Conservation (phyloP, 2,329 filamentous ascomycete species). For the Fulvia fulva region DNA sequence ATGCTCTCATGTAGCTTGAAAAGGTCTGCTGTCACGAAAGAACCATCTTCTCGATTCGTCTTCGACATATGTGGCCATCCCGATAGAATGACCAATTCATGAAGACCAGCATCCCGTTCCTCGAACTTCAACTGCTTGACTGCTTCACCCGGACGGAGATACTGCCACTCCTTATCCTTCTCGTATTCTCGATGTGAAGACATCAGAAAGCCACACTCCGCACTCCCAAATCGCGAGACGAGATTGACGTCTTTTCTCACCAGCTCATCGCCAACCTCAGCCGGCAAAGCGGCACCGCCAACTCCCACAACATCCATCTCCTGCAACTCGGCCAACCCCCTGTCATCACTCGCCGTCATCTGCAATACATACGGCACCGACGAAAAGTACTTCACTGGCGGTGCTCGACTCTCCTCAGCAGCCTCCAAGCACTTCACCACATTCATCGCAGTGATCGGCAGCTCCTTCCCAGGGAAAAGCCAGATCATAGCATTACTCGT, state of each 20-base stretch:
- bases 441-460: conserved; percentile 55
- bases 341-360: conserved; percentile 45
- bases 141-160: conserved; percentile 45
- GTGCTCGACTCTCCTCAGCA: conserved; percentile 29
- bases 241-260: conserved; percentile 52
- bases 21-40: conserved; percentile 61
- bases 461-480: conserved; percentile 56
- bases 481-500: conserved; percentile 57
- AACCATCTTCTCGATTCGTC: conserved; percentile 55
- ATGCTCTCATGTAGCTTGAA: conserved; percentile 55
- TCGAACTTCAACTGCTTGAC: conserved; percentile 43
- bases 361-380: conserved; percentile 59
- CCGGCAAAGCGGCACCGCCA: conserved; percentile 57
- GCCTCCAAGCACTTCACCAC: conserved; percentile 47
- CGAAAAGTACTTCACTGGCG: conserved; percentile 55
- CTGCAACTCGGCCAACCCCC: conserved; percentile 43
- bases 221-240: conserved; percentile 61
- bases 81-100: conserved; percentile 53
- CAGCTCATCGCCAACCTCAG: conserved; percentile 51
- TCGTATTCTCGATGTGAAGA: conserved; percentile 57
- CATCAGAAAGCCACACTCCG: conserved; percentile 63
- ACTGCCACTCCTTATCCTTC: conserved; percentile 58
- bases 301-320: conserved; percentile 60
- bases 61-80: conserved; percentile 60
- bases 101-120: conserved; percentile 39